These are phyloP conservation scores for Neoconidiobolus thromboides DNA, from an alignment of 371 early-diverging fungal species.

Conservation along the genomic window DNA sequence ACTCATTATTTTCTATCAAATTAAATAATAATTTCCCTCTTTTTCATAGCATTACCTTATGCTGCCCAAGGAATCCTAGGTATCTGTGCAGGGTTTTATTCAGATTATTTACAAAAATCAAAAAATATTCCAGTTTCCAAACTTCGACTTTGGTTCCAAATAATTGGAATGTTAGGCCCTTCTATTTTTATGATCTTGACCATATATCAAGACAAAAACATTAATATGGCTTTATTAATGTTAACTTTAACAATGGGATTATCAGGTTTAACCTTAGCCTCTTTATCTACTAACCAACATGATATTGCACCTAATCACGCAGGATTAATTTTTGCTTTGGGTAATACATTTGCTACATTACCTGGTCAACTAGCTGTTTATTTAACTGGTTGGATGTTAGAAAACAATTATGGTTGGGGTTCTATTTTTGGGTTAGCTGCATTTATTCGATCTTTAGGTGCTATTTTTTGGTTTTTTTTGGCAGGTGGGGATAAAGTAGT, in stretches of 20 bases:
- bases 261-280: neutral
- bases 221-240: neutral
- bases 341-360: neutral
- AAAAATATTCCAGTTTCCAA: neutral
- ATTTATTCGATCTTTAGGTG: neutral
- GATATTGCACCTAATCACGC: slow-evolving; percentile 1
- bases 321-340: neutral
- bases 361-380: neutral
- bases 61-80: neutral
- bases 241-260: neutral
- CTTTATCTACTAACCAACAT: neutral
- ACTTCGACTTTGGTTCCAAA: neutral
- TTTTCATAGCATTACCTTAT: neutral
- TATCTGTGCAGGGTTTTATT: neutral
- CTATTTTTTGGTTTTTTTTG: neutral
- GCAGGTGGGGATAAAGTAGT: neutral
- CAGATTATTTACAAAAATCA: neutral
- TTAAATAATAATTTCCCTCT: neutral
- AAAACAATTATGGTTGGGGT: neutral
- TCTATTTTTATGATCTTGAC: neutral
- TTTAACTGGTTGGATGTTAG: neutral
- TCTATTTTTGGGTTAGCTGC: neutral
- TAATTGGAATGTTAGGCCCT: neutral
- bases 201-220: neutral
- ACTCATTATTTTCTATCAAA: neutral